Conservation (phyloP, 208 protist species). For the Balamuthia mandrillaris region DNA sequence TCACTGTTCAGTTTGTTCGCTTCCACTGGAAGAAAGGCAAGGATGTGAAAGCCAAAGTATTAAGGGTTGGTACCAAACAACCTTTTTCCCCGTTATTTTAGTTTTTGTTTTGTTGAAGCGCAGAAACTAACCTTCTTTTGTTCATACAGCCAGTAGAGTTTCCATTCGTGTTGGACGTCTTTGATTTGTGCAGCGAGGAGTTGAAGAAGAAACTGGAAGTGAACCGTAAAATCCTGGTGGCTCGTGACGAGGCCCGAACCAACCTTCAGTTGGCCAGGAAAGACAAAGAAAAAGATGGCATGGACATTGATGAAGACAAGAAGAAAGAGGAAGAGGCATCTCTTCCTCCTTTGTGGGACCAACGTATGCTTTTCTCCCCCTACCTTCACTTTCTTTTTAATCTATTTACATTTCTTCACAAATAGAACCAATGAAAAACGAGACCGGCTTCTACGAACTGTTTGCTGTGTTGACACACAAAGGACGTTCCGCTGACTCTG, state of each 20-base stretch:
- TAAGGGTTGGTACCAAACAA: conserved; percentile 29
- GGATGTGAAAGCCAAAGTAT: conserved; percentile 65
- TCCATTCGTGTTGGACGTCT: conserved; percentile 65
- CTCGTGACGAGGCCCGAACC: not conserved
- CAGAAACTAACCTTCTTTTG: too few species aligned
- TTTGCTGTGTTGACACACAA: conserved; percentile 70
- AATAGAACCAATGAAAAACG: conserved; percentile 41
- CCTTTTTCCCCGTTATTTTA: not conserved
- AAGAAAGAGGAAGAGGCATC: conserved; percentile 1
- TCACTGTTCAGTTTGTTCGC: conserved; percentile 69
- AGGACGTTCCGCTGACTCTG: conserved; percentile 68
- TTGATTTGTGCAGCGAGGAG: conserved; percentile 60
- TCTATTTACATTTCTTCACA: not conserved
- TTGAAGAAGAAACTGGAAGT: conserved; percentile 53
- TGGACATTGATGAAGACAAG: conserved; percentile 14
- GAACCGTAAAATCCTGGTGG: conserved; percentile 42
- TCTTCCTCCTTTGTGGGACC: conserved; percentile 1
- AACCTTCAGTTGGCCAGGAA: too few species aligned
- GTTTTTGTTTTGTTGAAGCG: not conserved
- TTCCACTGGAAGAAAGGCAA: conserved; percentile 65
- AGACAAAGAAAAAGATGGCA: not conserved
- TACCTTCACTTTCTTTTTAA: not conserved
- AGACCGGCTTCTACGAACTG: conserved; percentile 74
- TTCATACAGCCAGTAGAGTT: conserved; percentile 58
- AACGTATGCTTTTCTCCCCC: too few species aligned